Evolutionary conservation across 2,329 filamentous ascomycete genomes (phyloP), one percentile per base, ranked within the genome.

Genomic region (Elsinoe batatas): DNA sequence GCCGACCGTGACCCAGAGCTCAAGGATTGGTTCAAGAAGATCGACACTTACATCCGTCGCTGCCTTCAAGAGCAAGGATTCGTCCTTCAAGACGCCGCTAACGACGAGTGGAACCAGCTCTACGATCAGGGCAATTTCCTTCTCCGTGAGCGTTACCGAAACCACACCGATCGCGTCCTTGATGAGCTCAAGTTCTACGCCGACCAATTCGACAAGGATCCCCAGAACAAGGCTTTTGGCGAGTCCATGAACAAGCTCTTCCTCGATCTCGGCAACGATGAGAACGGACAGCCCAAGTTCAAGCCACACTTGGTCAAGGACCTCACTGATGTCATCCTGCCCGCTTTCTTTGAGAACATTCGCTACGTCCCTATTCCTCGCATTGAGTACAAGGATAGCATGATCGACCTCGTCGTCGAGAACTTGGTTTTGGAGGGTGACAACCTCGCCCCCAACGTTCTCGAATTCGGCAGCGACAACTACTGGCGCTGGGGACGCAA

Each of bases 401-500:
- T 85, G 77, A 77, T 95, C 53, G 93, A 98, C 70, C 85, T 85
- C 49, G 81, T 97, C 49, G 81, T 98, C 43, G 93, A 98, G 76
- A 98, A 98, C 70, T 76, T 98, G 10, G 86, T 96, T 44, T 80
- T 98, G 53, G 93, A 98, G 74, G 91, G 88, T 61, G 91, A 97
- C 76, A 98, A 98, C 73, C 83, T 98, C 63, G 89, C 91, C 73
- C 93, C 93, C 60, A 98, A 98, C 64, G 79, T 91, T 4, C 71
- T 95, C 37, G 91, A 98, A 70, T 79, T 97, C 59, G 81, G 84
- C 58, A 93, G 83, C 67, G 91, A 97, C 74, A 93, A 97, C 76
- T 94, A 93, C 76, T 89, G 91, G 81, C 84, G 88, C 62, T 95
- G 87, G 84, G 93, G 91, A 36, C 89, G 93, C 67, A 96, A 94